phyloP scores from a whole-genome alignment of 345 rosid genomes.

The Erucastrum elatum region DNA sequence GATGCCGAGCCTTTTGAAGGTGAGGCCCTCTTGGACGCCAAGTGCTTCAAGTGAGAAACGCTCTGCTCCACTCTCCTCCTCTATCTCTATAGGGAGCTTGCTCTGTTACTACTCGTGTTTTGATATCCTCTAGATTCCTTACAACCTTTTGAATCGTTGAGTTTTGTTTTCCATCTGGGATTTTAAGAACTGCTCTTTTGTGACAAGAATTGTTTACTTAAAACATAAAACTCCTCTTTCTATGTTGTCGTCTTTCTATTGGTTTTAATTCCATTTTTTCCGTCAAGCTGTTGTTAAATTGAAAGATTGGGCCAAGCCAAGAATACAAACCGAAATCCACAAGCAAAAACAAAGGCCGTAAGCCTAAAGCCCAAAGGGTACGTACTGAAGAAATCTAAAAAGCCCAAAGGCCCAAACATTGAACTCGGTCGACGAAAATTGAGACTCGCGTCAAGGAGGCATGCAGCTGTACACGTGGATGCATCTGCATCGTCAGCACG shows the following conservation, averaged over 20 bases:
- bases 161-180: neutral
- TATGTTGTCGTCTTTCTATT: neutral
- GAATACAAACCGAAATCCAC: too few species aligned
- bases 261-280: neutral
- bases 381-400: too few species aligned
- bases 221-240: neutral
- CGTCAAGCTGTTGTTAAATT: too few species aligned
- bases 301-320: too few species aligned
- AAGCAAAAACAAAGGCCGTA: too few species aligned
- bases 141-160: slow-evolving; percentile 23
- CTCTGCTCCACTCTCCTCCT: neutral
- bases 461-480: too few species aligned
- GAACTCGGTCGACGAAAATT: too few species aligned
- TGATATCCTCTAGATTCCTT: slow-evolving; percentile 22
- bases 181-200: slow-evolving; percentile 22
- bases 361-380: too few species aligned
- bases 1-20: slow-evolving; percentile 87
- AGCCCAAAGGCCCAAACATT: too few species aligned
- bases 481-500: too few species aligned
- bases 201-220: neutral
- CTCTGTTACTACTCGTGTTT: slow-evolving; percentile 14
- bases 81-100: slow-evolving; percentile 1
- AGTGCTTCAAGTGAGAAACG: slow-evolving; percentile 75
- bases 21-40: slow-evolving; percentile 86
- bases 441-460: too few species aligned